Conservation (phyloP, 495 filamentous ascomycete species). For the Hypoxylon rickii region DNA sequence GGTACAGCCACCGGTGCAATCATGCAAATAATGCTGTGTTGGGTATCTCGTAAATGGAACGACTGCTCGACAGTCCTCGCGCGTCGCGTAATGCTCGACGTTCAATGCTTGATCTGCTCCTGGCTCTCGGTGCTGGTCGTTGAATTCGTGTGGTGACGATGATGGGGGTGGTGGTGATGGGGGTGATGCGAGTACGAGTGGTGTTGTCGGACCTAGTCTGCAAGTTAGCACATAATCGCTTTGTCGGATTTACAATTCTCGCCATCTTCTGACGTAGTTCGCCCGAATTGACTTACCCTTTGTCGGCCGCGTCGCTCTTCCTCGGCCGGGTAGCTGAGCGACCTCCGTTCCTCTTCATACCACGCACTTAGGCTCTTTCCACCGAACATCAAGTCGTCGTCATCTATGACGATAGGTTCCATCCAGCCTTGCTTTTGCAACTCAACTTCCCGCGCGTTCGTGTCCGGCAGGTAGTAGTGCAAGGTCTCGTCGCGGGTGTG, state of each 20-base stretch:
- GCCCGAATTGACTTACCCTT: constrained; percentile 32
- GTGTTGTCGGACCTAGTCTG: constrained; percentile 33
- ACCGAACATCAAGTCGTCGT: constrained; percentile 61
- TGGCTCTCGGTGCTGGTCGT: constrained; percentile 16
- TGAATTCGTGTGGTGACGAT: constrained; percentile 30
- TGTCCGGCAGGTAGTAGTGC: constrained; percentile 48
- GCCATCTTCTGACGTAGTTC: neutral
- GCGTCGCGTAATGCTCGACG: neutral
- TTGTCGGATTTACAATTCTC: neutral
- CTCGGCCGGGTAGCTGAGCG: constrained; percentile 44
- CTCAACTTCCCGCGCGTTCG: constrained; percentile 42
- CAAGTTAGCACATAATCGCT: constrained; percentile 11
- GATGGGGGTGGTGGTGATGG: constrained; percentile 32
- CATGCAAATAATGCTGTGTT: constrained; percentile 29
- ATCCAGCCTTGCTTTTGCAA: constrained; percentile 49
- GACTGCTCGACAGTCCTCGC: constrained; percentile 8
- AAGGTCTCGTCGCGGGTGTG: constrained; percentile 31
- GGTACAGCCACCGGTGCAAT: constrained; percentile 15
- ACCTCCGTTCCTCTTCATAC: constrained; percentile 58
- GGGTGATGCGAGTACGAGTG: constrained; percentile 27
- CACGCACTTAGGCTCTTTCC: constrained; percentile 59
- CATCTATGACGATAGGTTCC: constrained; percentile 58
- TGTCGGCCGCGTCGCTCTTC: constrained; percentile 51
- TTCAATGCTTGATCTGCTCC: constrained; percentile 31
- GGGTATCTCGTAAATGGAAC: constrained; percentile 30